phyloP scores from a whole-genome alignment of 179 eudicot species.

The Beta corolliflora region DNA sequence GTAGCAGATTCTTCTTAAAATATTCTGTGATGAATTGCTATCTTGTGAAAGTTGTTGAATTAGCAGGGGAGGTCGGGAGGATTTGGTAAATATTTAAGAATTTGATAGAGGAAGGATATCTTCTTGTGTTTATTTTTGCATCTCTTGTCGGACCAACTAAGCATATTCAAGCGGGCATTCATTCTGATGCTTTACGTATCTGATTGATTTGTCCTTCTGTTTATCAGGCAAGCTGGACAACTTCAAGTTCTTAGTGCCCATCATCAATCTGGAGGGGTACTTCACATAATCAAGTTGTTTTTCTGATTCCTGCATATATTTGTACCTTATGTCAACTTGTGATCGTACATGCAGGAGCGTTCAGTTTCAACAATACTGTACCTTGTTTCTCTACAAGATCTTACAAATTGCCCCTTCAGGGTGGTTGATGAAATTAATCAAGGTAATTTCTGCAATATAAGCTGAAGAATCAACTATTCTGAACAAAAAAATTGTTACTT shows the following conservation, averaged over 20 bases:
- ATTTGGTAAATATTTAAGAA: neutral
- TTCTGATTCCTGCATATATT: conserved; percentile 6
- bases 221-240: conserved; percentile 84
- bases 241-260: conserved; percentile 98
- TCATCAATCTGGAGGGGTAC: conserved; percentile 99
- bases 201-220: conserved; percentile 5
- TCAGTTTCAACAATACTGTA: conserved; percentile 97
- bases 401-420: conserved; percentile 96
- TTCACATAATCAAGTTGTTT: conserved; percentile 16
- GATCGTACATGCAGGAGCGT: conserved; percentile 65
- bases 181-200: neutral
- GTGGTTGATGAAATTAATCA: conserved; percentile 99
- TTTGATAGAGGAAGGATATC: neutral
- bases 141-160: neutral
- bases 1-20: too few relatives aligned
- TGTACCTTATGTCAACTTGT: conserved; percentile 19
- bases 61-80: neutral
- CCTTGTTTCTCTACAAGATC: conserved; percentile 97
- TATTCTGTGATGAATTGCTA: neutral
- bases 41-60: neutral
- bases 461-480: neutral
- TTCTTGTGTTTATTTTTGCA: neutral
- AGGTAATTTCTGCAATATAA: conserved; percentile 44
- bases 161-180: neutral
- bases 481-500: neutral